These are phyloP conservation scores for Pilatotrama ljubarskyi DNA, from an alignment of 768 basidiomycete species.

Conservation along the genomic window DNA sequence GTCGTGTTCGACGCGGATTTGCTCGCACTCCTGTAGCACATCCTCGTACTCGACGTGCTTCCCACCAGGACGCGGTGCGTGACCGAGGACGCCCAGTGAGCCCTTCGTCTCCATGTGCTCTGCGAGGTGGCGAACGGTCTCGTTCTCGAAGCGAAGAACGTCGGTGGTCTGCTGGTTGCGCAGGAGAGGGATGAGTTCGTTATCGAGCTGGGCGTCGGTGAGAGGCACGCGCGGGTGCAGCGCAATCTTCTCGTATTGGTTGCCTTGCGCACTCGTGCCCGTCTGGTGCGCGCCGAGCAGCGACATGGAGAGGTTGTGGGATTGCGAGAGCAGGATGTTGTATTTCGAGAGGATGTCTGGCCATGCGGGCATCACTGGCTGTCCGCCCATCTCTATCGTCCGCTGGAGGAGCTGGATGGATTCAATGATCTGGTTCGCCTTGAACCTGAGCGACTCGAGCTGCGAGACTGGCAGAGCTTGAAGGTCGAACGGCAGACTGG, in stretches of 20 bases:
- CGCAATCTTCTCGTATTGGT: slow-evolving; percentile 64
- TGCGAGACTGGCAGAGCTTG: slow-evolving; percentile 60
- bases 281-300: slow-evolving; percentile 42
- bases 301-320: slow-evolving; percentile 71
- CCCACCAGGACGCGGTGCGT: slow-evolving; percentile 24
- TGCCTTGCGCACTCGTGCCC: slow-evolving; percentile 29
- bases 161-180: slow-evolving; percentile 81
- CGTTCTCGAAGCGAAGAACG: slow-evolving; percentile 69
- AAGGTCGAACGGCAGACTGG: slow-evolving; percentile 27
- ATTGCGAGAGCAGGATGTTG: slow-evolving; percentile 81
- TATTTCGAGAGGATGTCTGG: slow-evolving; percentile 86
- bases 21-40: slow-evolving; percentile 63
- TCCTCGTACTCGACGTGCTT: slow-evolving; percentile 48
- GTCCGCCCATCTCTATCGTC: slow-evolving; percentile 59
- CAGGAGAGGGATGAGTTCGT: slow-evolving; percentile 69
- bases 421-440: slow-evolving; percentile 77
- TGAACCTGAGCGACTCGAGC: slow-evolving; percentile 76
- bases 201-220: slow-evolving; percentile 68
- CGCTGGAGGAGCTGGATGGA: slow-evolving; percentile 66
- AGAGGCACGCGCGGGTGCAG: slow-evolving; percentile 53
- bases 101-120: slow-evolving; percentile 53
- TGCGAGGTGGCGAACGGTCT: slow-evolving; percentile 67
- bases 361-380: slow-evolving; percentile 73
- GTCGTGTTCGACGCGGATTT: slow-evolving; percentile 72
- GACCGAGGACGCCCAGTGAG: slow-evolving; percentile 36